phyloP scores from a whole-genome alignment of 2,329 filamentous ascomycete species.

The Aureobasidium sp. region DNA sequence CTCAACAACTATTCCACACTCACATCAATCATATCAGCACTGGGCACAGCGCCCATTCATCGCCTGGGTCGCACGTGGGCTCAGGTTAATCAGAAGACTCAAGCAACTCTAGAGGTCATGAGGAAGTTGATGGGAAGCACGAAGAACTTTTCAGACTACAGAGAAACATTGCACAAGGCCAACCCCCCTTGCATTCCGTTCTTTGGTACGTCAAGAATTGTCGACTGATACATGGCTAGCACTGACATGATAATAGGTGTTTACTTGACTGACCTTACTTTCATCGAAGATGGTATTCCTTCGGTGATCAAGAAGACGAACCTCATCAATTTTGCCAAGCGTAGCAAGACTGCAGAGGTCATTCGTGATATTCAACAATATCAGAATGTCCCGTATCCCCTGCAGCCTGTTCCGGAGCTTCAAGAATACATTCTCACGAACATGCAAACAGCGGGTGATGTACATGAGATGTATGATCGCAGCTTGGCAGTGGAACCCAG shows the following conservation, averaged over 20 bases:
- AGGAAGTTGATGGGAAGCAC: conserved; percentile 91
- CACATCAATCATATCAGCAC: conserved; percentile 93
- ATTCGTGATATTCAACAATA: conserved; percentile 99
- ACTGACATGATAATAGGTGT: conserved; percentile 54
- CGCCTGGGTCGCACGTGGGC: conserved; percentile 91
- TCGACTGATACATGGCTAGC: not conserved
- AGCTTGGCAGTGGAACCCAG: conserved; percentile 87
- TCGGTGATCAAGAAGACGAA: conserved; percentile 94
- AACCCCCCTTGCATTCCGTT: conserved; percentile 98
- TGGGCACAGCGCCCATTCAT: conserved; percentile 90
- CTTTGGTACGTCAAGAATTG: conserved; percentile 57
- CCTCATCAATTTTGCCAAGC: conserved; percentile 97
- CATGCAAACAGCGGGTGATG: conserved; percentile 89
- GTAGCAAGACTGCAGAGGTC: conserved; percentile 94
- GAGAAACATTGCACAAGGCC: conserved; percentile 82
- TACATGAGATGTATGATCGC: conserved; percentile 99
- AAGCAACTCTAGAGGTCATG: conserved; percentile 77
- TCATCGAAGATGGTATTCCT: conserved; percentile 97
- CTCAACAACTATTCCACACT: conserved; percentile 97
- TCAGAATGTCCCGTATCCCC: conserved; percentile 90
- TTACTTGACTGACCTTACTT: conserved; percentile 93
- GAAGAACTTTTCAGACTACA: conserved; percentile 96
- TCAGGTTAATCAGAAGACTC: conserved; percentile 79
- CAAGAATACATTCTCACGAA: conserved; percentile 96
- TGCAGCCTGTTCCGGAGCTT: conserved; percentile 81